A percentile compares a stretch with the other conserved stretches of the same genome.
Evolutionary conservation across 257 asterid genomes (phyloP).

Genomic region (Thymus quinquecostatus): DNA sequence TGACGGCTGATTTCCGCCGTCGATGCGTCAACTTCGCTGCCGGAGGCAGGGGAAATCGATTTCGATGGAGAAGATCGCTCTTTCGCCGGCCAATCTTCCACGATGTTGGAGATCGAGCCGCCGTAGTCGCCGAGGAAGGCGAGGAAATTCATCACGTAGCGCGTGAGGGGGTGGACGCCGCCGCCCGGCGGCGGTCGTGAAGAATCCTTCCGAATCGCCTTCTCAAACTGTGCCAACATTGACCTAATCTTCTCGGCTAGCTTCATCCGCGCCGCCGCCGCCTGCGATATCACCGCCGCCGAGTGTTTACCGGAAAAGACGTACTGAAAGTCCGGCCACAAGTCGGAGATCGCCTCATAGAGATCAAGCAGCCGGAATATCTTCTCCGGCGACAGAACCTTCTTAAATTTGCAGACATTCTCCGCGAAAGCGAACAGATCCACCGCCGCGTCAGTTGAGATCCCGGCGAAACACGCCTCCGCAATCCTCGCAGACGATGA

Average conservation of each 20-base stretch:
- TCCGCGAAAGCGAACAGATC: constrained; percentile 55
- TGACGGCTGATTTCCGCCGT: constrained; percentile 48
- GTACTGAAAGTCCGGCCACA: constrained; percentile 63
- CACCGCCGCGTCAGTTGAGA: constrained; percentile 54
- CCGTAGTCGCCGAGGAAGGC: constrained; percentile 71
- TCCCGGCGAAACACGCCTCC: constrained; percentile 65
- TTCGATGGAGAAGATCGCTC: constrained; percentile 52
- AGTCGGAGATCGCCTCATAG: constrained; percentile 62
- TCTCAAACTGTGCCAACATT: constrained; percentile 67
- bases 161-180: constrained; percentile 78
- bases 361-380: constrained; percentile 72
- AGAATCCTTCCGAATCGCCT: constrained; percentile 74
- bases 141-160: constrained; percentile 84
- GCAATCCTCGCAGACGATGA: constrained; percentile 52
- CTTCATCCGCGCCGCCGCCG: constrained; percentile 50
- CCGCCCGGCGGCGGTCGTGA: constrained; percentile 59
- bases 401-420: constrained; percentile 54
- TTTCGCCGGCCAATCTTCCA: constrained; percentile 50
- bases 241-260: constrained; percentile 64
- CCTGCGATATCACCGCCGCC: constrained; percentile 57
- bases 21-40: constrained; percentile 35
- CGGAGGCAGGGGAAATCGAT: constrained; percentile 38
- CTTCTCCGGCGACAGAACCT: constrained; percentile 65
- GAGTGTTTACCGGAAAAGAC: constrained; percentile 51
- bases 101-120: constrained; percentile 56